Evolutionary conservation across 2,329 filamentous ascomycete species (phyloP), one percentile per base, ranked within the genome.

Genomic region (Ilyonectria sp.): DNA sequence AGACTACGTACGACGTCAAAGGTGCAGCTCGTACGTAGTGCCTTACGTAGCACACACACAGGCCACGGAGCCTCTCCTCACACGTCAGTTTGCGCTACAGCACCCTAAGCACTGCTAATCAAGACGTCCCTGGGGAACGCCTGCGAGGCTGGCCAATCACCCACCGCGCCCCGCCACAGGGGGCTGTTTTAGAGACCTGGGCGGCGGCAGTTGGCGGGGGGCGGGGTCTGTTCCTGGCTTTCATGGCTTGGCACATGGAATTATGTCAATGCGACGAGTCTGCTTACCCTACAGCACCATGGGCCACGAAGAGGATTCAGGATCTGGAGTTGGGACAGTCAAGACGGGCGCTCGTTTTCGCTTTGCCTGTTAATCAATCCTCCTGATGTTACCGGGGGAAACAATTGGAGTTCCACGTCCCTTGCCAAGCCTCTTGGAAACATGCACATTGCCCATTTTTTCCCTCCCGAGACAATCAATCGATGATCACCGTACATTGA

Each of bases 61-160:
- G 40, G 40, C 40, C 40, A 43, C 40, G 40, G 40, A 43, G 40
- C 40, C 40, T 43, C 40, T 43, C 40, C 40, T 43, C 40, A 43
- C 40, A 43, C 40, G 40, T 43, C 40, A 43, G 26, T 7, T 43
- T 43, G 40, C 40, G n/a, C 40, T 43, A 43, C 17, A n/a, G 40
- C 40, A 17, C 37, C 37, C 37, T 40, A 40, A 40, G 4, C 37
- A 43, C 40, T 43, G 40, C n/a, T n/a, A 43, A n/a, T 26, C 26
- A n/a, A n/a, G 40, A n/a, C 15, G 15, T 8, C 40, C 6, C 40
- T 43, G 40, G 15, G 40, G 40, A 43, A 43, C 40, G 40, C 40
- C 40, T 43, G 40, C 19, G 35, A 46, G 17, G 29, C 47, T 33
- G 31, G 62, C 62, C 62, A 64, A 64, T 64, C 46, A 53, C 17